Conservation (phyloP, 805 yeast genomes). For the Metschnikowia gruessii region DNA sequence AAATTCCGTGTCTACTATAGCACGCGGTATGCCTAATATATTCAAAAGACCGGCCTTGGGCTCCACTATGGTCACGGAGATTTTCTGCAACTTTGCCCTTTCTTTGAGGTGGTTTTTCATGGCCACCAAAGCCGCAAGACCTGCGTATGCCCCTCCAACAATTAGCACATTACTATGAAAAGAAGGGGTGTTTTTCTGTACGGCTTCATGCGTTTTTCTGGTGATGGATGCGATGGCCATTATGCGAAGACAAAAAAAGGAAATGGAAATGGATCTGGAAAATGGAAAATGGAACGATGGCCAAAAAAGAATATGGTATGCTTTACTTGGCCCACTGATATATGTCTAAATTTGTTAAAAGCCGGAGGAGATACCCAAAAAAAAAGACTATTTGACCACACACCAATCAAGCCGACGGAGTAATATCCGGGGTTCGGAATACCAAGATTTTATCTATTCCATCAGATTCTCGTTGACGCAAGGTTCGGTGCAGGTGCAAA, state of each 20-base stretch:
- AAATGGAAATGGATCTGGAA: too few relatives aligned
- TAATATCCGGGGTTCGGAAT: slow-evolving; percentile 3
- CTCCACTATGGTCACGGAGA: slow-evolving; percentile 37
- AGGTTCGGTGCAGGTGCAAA: neutral
- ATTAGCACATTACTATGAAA: slow-evolving; percentile 36
- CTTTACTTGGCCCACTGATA: too few relatives aligned
- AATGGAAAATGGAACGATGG: too few relatives aligned
- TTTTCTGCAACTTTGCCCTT: slow-evolving; percentile 13
- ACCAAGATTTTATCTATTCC: slow-evolving; percentile 7
- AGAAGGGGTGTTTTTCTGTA: slow-evolving; percentile 12
- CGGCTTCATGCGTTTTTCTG: slow-evolving; percentile 10
- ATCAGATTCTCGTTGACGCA: slow-evolving; percentile 1
- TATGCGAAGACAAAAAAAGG: neutral
- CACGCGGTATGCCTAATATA: slow-evolving; percentile 39
- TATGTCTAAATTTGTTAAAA: too few relatives aligned
- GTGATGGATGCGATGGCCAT: slow-evolving; percentile 1
- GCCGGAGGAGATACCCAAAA: neutral
- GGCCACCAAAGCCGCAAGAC: slow-evolving; percentile 34
- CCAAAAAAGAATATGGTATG: too few relatives aligned
- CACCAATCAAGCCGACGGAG: neutral
- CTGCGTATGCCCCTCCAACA: slow-evolving; percentile 44
- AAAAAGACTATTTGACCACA: neutral
- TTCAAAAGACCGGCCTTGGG: slow-evolving; percentile 41
- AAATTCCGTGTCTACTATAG: slow-evolving; percentile 38
- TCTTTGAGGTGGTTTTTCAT: slow-evolving; percentile 26